These are phyloP conservation scores for Hypoxylon rubiginosum DNA, from an alignment of 2,329 filamentous ascomycete genomes.

Conservation along the genomic window DNA sequence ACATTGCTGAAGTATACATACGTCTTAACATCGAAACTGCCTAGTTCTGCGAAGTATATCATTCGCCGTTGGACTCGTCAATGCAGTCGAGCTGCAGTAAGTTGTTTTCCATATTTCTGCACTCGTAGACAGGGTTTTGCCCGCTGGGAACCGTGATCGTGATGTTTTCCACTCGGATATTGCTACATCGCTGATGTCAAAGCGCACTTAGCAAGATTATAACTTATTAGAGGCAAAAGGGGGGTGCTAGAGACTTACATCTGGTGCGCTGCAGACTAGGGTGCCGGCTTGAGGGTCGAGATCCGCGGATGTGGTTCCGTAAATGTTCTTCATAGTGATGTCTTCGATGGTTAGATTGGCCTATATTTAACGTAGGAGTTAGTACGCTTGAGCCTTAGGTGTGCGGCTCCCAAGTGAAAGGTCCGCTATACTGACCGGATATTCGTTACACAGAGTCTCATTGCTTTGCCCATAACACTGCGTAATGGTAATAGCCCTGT, in stretches of 20 bases:
- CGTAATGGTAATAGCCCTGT: conserved; percentile 74
- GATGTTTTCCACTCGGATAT: conserved; percentile 39
- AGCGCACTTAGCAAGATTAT: conserved; percentile 1
- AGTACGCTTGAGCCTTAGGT: neutral
- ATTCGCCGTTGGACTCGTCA: conserved; percentile 21
- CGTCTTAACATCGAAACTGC: too few relatives aligned
- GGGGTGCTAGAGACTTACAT: conserved; percentile 26
- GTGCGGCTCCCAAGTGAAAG: neutral
- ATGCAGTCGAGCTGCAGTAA: conserved; percentile 36
- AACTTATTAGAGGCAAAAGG: neutral
- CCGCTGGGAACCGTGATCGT: conserved; percentile 38
- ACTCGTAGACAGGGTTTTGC: conserved; percentile 38
- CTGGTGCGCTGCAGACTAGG: conserved; percentile 41
- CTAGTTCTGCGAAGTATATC: conserved; percentile 33
- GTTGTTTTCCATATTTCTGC: conserved; percentile 37
- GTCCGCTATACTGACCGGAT: conserved; percentile 37
- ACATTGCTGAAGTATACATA: too few relatives aligned
- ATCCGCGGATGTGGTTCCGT: conserved; percentile 35
- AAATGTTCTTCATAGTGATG: conserved; percentile 42
- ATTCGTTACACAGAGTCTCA: conserved; percentile 55
- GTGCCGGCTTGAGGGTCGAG: conserved; percentile 39
- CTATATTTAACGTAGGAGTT: conserved; percentile 4
- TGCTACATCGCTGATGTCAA: conserved; percentile 32
- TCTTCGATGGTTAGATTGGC: conserved; percentile 42
- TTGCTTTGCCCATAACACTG: conserved; percentile 70